phyloP scores from a whole-genome alignment of 345 rosid genomes.

The Lepidium africanum region DNA sequence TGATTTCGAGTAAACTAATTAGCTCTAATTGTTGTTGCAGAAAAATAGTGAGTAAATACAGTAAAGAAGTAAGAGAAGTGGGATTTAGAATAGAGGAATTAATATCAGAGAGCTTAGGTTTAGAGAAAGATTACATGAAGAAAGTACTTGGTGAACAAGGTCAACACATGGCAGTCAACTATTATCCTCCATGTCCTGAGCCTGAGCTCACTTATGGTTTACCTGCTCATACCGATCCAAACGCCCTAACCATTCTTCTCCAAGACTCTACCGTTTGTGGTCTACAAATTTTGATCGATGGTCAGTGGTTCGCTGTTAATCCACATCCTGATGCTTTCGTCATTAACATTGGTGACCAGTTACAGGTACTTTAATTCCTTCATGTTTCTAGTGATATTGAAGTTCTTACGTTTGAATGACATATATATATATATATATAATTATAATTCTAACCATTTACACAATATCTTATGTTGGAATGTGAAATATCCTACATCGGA shows the following conservation, averaged over 20 bases:
- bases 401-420: background rate
- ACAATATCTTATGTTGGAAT: too few species aligned
- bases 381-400: background rate
- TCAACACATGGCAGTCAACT: conserved; percentile 93
- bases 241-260: conserved; percentile 72
- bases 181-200: conserved; percentile 83
- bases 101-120: conserved; percentile 86
- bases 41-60: conserved; percentile 53
- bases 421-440: too few species aligned
- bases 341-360: conserved; percentile 83
- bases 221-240: conserved; percentile 91
- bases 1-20: background rate
- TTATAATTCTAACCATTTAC: too few species aligned
- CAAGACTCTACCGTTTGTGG: conserved; percentile 75
- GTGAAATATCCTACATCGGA: too few species aligned
- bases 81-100: conserved; percentile 55
- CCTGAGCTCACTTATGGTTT: conserved; percentile 90
- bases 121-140: conserved; percentile 47
- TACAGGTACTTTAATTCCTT: conserved; percentile 45
- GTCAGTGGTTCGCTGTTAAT: conserved; percentile 70
- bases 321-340: conserved; percentile 76
- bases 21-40: conserved; percentile 20
- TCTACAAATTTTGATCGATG: conserved; percentile 75
- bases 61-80: conserved; percentile 52
- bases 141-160: conserved; percentile 71